A percentile compares a stretch with the other conserved stretches of the same genome.
These are phyloP conservation scores for Plectosphaerella plurivora DNA, from an alignment of 2,329 filamentous ascomycete genomes.

Conservation along the genomic window DNA sequence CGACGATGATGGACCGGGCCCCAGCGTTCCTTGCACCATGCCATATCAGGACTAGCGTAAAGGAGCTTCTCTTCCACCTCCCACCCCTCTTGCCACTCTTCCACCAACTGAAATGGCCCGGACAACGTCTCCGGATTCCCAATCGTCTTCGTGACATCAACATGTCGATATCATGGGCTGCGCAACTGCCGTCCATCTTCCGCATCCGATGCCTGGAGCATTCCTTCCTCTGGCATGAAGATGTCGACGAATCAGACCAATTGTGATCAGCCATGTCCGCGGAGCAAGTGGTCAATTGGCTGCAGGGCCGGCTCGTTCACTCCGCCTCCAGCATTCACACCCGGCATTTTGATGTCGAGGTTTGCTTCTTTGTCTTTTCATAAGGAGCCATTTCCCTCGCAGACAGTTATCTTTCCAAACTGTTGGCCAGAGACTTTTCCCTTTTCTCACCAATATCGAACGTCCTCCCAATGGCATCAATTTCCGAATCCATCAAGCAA, in stretches of 20 bases:
- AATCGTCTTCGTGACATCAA: conserved; percentile 10
- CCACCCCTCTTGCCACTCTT: no score
- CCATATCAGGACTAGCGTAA: no score
- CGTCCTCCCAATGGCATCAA: conserved; percentile 6
- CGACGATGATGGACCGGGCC: no score
- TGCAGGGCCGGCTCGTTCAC: no score
- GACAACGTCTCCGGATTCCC: conserved; percentile 6
- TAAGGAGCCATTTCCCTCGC: no score
- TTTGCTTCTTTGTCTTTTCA: neutral
- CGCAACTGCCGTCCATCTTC: no score
- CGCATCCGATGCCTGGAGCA: no score
- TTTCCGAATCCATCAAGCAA: conserved; percentile 28
- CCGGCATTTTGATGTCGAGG: neutral
- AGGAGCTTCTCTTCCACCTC: neutral
- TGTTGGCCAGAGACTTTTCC: neutral
- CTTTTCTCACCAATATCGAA: neutral
- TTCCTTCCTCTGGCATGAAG: neutral
- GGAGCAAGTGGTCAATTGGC: no score
- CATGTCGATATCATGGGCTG: conserved; percentile 5
- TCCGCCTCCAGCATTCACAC: no score
- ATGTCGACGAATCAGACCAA: neutral
- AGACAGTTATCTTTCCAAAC: no score
- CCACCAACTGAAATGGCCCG: conserved; percentile 6
- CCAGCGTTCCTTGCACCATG: no score
- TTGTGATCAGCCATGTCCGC: neutral